Percentiles rank a stretch among this genome's conserved stretches.
Evolutionary conservation across 805 yeast genomes (phyloP).

Genomic region (Yarrowia sp.): DNA sequence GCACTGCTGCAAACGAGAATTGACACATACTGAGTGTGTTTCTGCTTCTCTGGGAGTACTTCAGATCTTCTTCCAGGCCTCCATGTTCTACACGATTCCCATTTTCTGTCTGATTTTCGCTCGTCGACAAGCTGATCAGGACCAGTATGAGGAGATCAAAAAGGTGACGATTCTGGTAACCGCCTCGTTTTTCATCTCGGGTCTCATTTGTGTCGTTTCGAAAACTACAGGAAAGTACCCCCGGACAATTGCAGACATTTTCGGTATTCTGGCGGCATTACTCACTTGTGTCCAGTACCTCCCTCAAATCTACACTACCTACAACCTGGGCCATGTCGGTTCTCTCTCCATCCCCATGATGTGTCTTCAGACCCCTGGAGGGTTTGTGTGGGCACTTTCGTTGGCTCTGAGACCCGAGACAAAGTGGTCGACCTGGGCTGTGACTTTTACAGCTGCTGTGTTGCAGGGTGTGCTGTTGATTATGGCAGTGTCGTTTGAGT

Average conservation of each 20-base stretch:
- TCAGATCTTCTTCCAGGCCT: conserved; percentile 64
- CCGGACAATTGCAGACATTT: conserved; percentile 49
- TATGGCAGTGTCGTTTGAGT: conserved; percentile 46
- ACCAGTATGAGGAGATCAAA: conserved; percentile 31
- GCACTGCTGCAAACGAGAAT: conserved; percentile 50
- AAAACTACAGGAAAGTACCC: conserved; percentile 28
- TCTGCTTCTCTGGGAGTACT: conserved; percentile 63
- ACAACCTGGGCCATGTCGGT: conserved; percentile 68
- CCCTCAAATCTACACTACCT: conserved; percentile 77
- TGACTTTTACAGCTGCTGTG: conserved; percentile 68
- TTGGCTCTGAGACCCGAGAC: conserved; percentile 70
- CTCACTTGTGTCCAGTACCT: conserved; percentile 69
- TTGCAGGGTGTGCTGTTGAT: conserved; percentile 60
- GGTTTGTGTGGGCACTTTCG: conserved; percentile 73
- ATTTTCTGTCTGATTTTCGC: conserved; percentile 50
- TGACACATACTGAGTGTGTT: conserved; percentile 57
- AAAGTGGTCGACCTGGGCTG: conserved; percentile 84
- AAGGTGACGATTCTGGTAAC: conserved; percentile 28
- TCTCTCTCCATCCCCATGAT: conserved; percentile 76
- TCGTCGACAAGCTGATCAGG: conserved; percentile 39
- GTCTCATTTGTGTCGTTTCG: conserved; percentile 30
- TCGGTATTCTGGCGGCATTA: conserved; percentile 64
- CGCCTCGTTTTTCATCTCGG: conserved; percentile 37
- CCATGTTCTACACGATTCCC: conserved; percentile 57
- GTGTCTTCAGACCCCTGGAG: conserved; percentile 88